Base-by-base conservation (phyloP, 257 asterid species). In the Rubia yunnanensis region DNA sequence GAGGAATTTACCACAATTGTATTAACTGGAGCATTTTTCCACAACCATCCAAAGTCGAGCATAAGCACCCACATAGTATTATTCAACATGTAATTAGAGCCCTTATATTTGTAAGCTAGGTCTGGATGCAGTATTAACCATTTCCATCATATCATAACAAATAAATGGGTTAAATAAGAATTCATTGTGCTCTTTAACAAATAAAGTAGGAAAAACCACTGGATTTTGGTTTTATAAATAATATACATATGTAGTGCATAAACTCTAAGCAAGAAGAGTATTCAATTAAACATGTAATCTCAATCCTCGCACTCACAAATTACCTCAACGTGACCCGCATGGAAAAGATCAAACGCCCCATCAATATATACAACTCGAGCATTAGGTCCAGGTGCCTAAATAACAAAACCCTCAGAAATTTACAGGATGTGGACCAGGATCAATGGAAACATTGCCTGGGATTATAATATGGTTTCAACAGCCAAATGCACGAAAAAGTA, bases 271-370 rank as follows among this genome's bases (percentile, higher is more conserved):
- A 39, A 41, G 6, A 7, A 38, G 55, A 67, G 54, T 26, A 36
- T 57, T 38, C 17, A 67, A 54, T 6, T 57, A 6, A 17, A 53
- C 30, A 28, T 10, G 30, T 22, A n/a, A 44, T 14, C 57, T 67
- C 41, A 22, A 38, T 22, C 23, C 48, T 31, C 26, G 34, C 13
- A 32, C 8, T 30, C 17, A 46, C 3, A 13, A 65, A 30, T 18
- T 80, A 92, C 98, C 98, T 87, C 96, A 58, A 92, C 95, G 13
- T 92, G 98, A 56, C 98, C 97, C 60, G 98, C 98, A 75, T 92
- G 98, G 64, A 89, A 92, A 71, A 89, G 91, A 81, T 92, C 98
- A 80, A 92, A 92, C 24, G 94, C 98, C 38, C 98, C 97, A 74
- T 92, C 98, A 68, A 92, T 92, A 80, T 92, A 92, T 32, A 92